phyloP scores from a whole-genome alignment of 2,329 filamentous ascomycete genomes.

The Aspergillus oerlinghausenensis region DNA sequence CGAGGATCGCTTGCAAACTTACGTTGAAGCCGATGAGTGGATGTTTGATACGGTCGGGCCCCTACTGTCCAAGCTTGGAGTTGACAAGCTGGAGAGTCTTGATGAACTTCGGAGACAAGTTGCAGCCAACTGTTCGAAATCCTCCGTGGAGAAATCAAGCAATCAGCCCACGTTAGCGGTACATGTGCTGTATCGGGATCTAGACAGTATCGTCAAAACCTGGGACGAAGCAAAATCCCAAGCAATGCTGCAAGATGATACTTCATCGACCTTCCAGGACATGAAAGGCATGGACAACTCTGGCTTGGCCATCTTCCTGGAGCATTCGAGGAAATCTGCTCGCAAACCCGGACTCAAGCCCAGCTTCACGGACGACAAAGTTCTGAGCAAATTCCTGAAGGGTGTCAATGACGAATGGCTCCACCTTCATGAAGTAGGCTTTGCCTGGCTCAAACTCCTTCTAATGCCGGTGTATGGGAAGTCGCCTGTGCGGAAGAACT shows the following conservation, averaged over 20 bases:
- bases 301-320: slow-evolving; percentile 53
- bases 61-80: slow-evolving; percentile 49
- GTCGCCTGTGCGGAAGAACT: background rate
- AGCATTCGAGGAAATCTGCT: slow-evolving; percentile 47
- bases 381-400: slow-evolving; percentile 39
- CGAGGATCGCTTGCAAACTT: slow-evolving; percentile 51
- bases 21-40: slow-evolving; percentile 53
- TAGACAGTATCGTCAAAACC: slow-evolving; percentile 39
- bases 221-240: slow-evolving; percentile 45
- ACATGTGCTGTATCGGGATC: slow-evolving; percentile 37
- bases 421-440: slow-evolving; percentile 49
- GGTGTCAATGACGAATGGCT: slow-evolving; percentile 45
- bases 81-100: slow-evolving; percentile 44
- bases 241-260: slow-evolving; percentile 45
- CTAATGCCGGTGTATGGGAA: slow-evolving; percentile 39
- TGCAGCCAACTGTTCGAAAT: slow-evolving; percentile 11
- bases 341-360: slow-evolving; percentile 38
- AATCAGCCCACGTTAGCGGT: slow-evolving; percentile 18
- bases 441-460: slow-evolving; percentile 50
- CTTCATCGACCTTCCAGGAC: slow-evolving; percentile 45
- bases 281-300: slow-evolving; percentile 45
- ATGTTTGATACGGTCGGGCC: slow-evolving; percentile 52
- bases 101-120: slow-evolving; percentile 32
- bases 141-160: slow-evolving; percentile 12
- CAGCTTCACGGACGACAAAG: slow-evolving; percentile 35